Percentiles rank a stretch among this genome's conserved stretches.
Evolutionary conservation across 2,329 filamentous ascomycete genomes (phyloP).

Genomic region (Coniochaeta sp.): DNA sequence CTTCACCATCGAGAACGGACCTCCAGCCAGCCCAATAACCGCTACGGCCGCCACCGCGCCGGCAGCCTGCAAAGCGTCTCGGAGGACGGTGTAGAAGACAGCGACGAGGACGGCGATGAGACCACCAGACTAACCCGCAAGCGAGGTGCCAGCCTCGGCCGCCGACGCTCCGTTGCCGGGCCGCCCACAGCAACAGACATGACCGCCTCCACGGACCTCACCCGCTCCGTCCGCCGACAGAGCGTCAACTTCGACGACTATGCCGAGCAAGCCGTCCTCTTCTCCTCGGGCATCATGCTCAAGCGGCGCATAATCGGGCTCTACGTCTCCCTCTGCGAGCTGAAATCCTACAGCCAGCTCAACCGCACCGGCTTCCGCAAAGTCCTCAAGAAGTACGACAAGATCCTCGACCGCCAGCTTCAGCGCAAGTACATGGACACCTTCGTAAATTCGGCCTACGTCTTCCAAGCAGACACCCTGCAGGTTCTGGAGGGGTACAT

Average conservation of each 20-base stretch:
- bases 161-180: conserved; percentile 24
- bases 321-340: conserved; percentile 88
- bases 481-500: conserved; percentile 66
- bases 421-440: conserved; percentile 69
- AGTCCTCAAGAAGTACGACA: conserved; percentile 97
- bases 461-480: conserved; percentile 71
- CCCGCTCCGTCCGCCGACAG: conserved; percentile 49
- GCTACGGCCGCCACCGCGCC: conserved; percentile 19
- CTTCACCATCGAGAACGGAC: conserved; percentile 22
- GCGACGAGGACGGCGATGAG: conserved; percentile 57
- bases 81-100: conserved; percentile 56
- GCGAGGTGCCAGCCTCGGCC: conserved; percentile 28
- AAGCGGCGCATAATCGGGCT: conserved; percentile 85
- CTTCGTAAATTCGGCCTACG: conserved; percentile 70
- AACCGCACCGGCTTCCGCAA: conserved; percentile 97
- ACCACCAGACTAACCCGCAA: conserved; percentile 43
- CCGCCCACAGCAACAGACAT: conserved; percentile 43
- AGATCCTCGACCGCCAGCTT: conserved; percentile 78
- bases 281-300: conserved; percentile 68
- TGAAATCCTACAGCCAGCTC: conserved; percentile 92
- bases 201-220: conserved; percentile 55
- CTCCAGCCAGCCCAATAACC: conserved; percentile 14
- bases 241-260: conserved; percentile 71
- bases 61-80: conserved; percentile 35
- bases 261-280: conserved; percentile 64